Percentiles rank a stretch among this genome's conserved stretches.
These are phyloP conservation scores for Thelephora aurantiotincta DNA, from an alignment of 768 basidiomycete species.

Conservation along the genomic window DNA sequence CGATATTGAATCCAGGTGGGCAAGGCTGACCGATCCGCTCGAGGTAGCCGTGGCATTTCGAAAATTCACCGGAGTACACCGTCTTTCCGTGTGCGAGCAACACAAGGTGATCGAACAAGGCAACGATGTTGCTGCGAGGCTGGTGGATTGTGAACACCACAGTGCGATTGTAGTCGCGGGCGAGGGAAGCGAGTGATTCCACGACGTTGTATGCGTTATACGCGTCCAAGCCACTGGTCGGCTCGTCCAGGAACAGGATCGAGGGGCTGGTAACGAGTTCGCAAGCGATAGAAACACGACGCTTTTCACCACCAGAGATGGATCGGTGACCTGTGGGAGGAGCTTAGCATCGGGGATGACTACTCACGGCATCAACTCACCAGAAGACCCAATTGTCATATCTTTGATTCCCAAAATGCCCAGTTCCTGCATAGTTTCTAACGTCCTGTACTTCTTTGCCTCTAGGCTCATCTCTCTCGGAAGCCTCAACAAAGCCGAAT, in stretches of 20 bases:
- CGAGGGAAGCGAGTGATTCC: constrained; percentile 74
- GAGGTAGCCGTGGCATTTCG: constrained; percentile 71
- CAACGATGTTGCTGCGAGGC: constrained; percentile 93
- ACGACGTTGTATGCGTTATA: constrained; percentile 95
- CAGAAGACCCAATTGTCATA: constrained; percentile 77
- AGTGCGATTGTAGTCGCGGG: constrained; percentile 82
- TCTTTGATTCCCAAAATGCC: constrained; percentile 89
- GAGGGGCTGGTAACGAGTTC: constrained; percentile 96
- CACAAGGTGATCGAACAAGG: constrained; percentile 85
- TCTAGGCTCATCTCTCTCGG: constrained; percentile 91
- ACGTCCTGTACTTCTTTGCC: constrained; percentile 88
- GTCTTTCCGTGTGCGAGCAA: constrained; percentile 74
- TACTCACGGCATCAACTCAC: constrained; percentile 24
- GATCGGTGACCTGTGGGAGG: constrained; percentile 54
- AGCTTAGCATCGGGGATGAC: background rate
- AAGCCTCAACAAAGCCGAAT: constrained; percentile 79
- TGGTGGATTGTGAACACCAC: constrained; percentile 98
- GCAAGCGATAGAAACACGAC: constrained; percentile 93
- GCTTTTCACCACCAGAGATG: constrained; percentile 96
- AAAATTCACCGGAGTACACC: constrained; percentile 72
- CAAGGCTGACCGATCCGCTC: constrained; percentile 67
- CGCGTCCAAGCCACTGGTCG: constrained; percentile 89
- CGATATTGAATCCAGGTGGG: constrained; percentile 92
- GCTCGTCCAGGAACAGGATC: constrained; percentile 93
- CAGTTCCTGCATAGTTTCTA: constrained; percentile 94